Base-by-base conservation (phyloP, 192 early-diverging fungal species). In the Allomyces macrogynus region DNA sequence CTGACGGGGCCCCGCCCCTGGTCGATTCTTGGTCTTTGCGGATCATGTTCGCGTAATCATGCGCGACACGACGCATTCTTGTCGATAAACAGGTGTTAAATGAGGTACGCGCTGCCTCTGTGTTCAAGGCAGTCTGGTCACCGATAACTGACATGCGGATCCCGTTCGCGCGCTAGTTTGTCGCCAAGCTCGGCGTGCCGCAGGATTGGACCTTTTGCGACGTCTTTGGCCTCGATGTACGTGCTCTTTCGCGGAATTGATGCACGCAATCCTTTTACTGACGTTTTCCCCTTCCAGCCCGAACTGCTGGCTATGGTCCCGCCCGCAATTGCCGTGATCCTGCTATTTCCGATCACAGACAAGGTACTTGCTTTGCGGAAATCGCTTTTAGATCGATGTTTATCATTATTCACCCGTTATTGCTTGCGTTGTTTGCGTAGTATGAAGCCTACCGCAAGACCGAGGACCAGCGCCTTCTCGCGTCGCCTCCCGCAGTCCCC, bases 301-400 rank as follows among this genome's bases (percentile, higher is more conserved):
- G 92, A 92, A 18, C 69, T 88, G 22, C 71, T 98, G 5, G 71
- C 69, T 10, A 87, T 91, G 78, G 76, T 94, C 10, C 83, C 90
- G 8, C 91, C 92, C 0, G 88, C 87, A 7, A 66, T 75, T n/a
- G 90, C 95, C 3, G 69, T 98, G 7, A 65, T 98, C 43, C 77
- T 96, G 23, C 73, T 96, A 18, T 98, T 92, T 65, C 95, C 95
- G 0, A 68, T 82, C 18, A 84, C 84, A 0, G 78, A 80, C 65
- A 75, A 71, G 63, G 76, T 71, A 67, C 20, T 3, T 64, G 63
- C 2, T 64, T 24, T 66, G 1, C 64, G 10, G 18, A 24, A 0
- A 8, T 3, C 7, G 4, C 4, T 40, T 8, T 8, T n/a, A n/a
- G n/a, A n/a, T n/a, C n/a, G n/a, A n/a, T 40, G 32, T 8, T 7